Evolutionary conservation across 768 basidiomycete species (phyloP).

Genomic region (Pluteus cervinus): DNA sequence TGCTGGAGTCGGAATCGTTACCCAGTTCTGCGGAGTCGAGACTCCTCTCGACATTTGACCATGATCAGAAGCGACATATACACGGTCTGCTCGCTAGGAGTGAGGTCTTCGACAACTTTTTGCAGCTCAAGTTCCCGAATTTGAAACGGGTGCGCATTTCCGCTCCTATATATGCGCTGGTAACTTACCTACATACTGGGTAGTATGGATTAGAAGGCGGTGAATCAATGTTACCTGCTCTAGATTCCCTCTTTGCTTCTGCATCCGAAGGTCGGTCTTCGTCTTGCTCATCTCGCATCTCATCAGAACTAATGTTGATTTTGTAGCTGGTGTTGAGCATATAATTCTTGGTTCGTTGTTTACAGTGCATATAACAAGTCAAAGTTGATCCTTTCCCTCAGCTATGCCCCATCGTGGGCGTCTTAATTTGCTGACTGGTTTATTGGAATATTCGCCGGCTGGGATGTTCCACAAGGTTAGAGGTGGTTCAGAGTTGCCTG

Average conservation of each 20-base stretch:
- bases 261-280: constrained; percentile 62
- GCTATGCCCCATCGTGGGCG: constrained; percentile 89
- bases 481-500: constrained; percentile 67
- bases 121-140: constrained; percentile 87
- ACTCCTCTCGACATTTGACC: constrained; percentile 21
- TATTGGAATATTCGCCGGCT: constrained; percentile 60
- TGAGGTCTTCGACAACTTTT: constrained; percentile 80
- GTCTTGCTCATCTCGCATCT: too few relatives aligned
- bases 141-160: constrained; percentile 55
- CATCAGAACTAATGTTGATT: too few relatives aligned
- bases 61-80: constrained; percentile 45
- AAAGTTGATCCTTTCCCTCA: constrained; percentile 4
- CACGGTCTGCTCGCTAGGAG: constrained; percentile 66
- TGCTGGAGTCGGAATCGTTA: constrained; percentile 61
- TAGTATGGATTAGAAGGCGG: constrained; percentile 89
- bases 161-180: not conserved
- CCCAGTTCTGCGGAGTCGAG: constrained; percentile 29
- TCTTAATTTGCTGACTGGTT: constrained; percentile 76
- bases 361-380: not conserved
- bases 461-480: constrained; percentile 85
- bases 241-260: constrained; percentile 68
- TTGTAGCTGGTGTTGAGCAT: constrained; percentile 60
- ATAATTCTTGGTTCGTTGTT: constrained; percentile 47
- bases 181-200: constrained; percentile 1
- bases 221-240: constrained; percentile 88